Conservation (phyloP, 2,329 filamentous ascomycete genomes). For the Neonectria neomacrospora region DNA sequence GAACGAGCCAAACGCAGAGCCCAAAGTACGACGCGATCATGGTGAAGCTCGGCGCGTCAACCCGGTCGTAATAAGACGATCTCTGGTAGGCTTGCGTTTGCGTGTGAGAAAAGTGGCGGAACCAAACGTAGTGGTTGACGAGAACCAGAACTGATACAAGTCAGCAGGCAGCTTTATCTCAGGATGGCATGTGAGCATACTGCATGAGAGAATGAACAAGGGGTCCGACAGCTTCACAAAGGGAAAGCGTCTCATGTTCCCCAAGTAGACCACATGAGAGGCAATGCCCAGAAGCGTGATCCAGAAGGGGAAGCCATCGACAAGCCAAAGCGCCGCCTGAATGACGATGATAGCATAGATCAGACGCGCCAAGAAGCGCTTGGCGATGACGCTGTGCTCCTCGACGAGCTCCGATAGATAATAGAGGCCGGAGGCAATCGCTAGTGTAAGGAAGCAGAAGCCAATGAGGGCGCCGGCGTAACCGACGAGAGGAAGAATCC, state of each 20-base stretch:
- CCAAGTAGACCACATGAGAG: slow-evolving; percentile 86
- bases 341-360: slow-evolving; percentile 84
- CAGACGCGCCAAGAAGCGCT: slow-evolving; percentile 83
- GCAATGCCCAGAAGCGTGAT: slow-evolving; percentile 79
- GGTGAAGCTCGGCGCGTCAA: slow-evolving; percentile 81
- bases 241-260: slow-evolving; percentile 80
- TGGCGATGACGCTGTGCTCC: slow-evolving; percentile 93
- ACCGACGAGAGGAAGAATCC: slow-evolving; percentile 92
- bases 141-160: slow-evolving; percentile 77
- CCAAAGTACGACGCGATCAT: slow-evolving; percentile 98
- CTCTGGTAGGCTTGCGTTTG: slow-evolving; percentile 68
- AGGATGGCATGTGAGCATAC: slow-evolving; percentile 59
- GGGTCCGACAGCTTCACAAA: slow-evolving; percentile 89
- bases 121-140: slow-evolving; percentile 95
- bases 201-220: slow-evolving; percentile 84
- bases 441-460: slow-evolving; percentile 93
- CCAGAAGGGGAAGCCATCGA: slow-evolving; percentile 87
- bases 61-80: slow-evolving; percentile 70
- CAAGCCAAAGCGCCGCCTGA: slow-evolving; percentile 77
- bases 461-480: slow-evolving; percentile 88
- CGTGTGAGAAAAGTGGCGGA: slow-evolving; percentile 83
- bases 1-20: slow-evolving; percentile 94
- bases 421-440: slow-evolving; percentile 97
- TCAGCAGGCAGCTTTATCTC: slow-evolving; percentile 21
- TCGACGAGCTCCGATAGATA: slow-evolving; percentile 98